Base-by-base conservation (phyloP, 352 stramenopile genomes). In the Plasmopara halstedii region DNA sequence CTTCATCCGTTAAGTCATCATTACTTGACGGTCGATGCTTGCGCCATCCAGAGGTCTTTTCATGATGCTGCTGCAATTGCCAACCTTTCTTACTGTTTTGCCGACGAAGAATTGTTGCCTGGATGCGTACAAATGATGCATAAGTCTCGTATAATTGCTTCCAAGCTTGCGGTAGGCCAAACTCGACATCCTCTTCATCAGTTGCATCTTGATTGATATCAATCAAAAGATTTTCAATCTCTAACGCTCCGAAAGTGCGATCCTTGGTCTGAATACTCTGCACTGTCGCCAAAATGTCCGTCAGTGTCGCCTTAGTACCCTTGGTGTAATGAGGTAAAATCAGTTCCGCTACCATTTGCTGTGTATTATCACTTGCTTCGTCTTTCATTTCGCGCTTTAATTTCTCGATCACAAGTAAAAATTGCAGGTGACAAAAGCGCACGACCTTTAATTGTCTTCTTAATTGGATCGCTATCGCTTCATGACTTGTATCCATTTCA, bases 351-450 rank as follows among this genome's bases (percentile, higher is more conserved):
- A 79, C 47, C 44, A 66, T 58, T 46, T 68, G 44, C 38, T 73
- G 64, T n/a, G 42, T 66, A 27, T 55, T 29, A 14, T 64, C 47
- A 17, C 13, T 55, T n/a, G 39, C 44, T 10, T 35, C 40, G 8
- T 59, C 46, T 32, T 49, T 50, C 33, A 72, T 66, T 46, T 80
- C 68, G 22, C 56, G 59, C 46, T 74, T 67, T 26, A 80, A 52
- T 33, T 76, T 76, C 26, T 76, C 58, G 6, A 70, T 56, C 13
- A 76, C 51, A 7, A 64, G 50, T 11, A 74, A 50, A 10, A 76
- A 70, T 43, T 72, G 62, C 32, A 67, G 34, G 43, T 72, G 65
- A 49, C 68, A 80, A 27, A 65, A 63, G 7, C 60, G 65, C 21
- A 76, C 53, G 18, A 59, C 53, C 11, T 46, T 42, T 22, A 56